A percentile compares a stretch with the other conserved stretches of the same genome.
These are phyloP conservation scores for Trichoderma orchidacearum DNA, from an alignment of 495 filamentous ascomycete species.

Conservation along the genomic window DNA sequence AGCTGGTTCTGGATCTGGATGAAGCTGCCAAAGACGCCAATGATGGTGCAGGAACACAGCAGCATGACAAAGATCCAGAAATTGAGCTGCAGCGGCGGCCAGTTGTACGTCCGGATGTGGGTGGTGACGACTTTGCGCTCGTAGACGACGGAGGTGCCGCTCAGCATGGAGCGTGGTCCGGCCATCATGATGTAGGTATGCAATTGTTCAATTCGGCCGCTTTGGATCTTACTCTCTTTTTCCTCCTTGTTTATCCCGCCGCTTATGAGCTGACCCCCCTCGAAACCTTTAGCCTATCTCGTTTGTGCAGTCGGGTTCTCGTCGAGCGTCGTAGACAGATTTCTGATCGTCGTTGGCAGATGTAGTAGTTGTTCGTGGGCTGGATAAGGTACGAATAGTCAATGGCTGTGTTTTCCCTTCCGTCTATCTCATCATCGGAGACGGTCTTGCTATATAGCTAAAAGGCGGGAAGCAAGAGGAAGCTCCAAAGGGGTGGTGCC, in stretches of 20 bases:
- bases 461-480: not conserved
- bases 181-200: conserved; percentile 18
- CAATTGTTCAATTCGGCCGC: not conserved
- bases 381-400: not conserved
- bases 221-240: not conserved
- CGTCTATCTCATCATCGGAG: not conserved
- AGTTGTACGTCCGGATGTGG: conserved; percentile 64
- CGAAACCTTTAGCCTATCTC: not conserved
- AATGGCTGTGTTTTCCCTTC: not conserved
- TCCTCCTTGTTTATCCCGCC: not conserved
- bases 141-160: conserved; percentile 24
- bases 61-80: conserved; percentile 87
- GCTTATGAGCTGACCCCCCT: not conserved
- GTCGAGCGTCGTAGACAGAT: too few relatives aligned
- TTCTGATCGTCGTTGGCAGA: too few relatives aligned
- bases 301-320: too few relatives aligned
- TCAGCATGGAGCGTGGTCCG: conserved; percentile 14
- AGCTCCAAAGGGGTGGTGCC: not conserved
- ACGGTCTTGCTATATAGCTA: not conserved
- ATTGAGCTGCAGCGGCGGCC: conserved; percentile 87
- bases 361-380: too few relatives aligned
- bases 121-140: conserved; percentile 21
- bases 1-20: conserved; percentile 65
- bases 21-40: conserved; percentile 81
- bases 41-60: conserved; percentile 57